These are phyloP conservation scores for Macrophomina tecta DNA, from an alignment of 2,329 filamentous ascomycete species.

Conservation along the genomic window DNA sequence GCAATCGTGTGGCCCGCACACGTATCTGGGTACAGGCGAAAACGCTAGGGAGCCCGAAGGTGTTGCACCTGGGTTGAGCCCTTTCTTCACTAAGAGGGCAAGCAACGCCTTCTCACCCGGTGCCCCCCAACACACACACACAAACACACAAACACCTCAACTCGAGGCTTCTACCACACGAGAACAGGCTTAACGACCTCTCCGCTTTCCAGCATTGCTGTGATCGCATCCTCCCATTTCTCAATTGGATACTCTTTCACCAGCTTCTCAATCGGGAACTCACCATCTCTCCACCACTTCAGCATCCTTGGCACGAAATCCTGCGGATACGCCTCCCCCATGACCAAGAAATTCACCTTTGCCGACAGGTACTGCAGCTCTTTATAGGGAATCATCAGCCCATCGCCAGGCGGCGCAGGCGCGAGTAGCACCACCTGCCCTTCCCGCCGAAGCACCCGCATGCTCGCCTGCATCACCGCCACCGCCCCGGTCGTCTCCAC, in stretches of 20 bases:
- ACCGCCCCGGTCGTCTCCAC: slow-evolving; percentile 56
- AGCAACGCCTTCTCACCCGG: too few relatives aligned
- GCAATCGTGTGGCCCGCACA: too few relatives aligned
- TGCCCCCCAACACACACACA: too few relatives aligned
- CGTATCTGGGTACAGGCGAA: too few relatives aligned
- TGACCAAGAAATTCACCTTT: slow-evolving; percentile 56
- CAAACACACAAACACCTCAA: too few relatives aligned
- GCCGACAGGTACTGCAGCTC: slow-evolving; percentile 54
- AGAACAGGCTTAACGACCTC: slow-evolving; percentile 21
- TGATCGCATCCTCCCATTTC: slow-evolving; percentile 6
- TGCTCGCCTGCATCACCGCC: slow-evolving; percentile 47
- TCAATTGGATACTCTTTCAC: slow-evolving; percentile 5
- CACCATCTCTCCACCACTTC: slow-evolving; percentile 10
- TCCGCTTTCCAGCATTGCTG: neutral
- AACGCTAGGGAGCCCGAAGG: too few relatives aligned
- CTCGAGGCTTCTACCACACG: neutral
- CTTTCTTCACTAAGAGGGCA: too few relatives aligned
- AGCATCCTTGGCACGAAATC: slow-evolving; percentile 12
- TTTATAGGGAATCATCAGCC: slow-evolving; percentile 50
- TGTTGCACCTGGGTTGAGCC: too few relatives aligned
- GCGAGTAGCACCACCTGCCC: slow-evolving; percentile 52
- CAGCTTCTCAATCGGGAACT: slow-evolving; percentile 11
- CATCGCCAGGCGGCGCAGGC: slow-evolving; percentile 47
- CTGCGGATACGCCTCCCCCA: slow-evolving; percentile 52
- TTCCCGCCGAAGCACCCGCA: slow-evolving; percentile 53